Evolutionary conservation across 169 alveolate genomes (phyloP), one percentile per base, ranked within the genome.

Genomic region (Eimeria maxima): DNA sequence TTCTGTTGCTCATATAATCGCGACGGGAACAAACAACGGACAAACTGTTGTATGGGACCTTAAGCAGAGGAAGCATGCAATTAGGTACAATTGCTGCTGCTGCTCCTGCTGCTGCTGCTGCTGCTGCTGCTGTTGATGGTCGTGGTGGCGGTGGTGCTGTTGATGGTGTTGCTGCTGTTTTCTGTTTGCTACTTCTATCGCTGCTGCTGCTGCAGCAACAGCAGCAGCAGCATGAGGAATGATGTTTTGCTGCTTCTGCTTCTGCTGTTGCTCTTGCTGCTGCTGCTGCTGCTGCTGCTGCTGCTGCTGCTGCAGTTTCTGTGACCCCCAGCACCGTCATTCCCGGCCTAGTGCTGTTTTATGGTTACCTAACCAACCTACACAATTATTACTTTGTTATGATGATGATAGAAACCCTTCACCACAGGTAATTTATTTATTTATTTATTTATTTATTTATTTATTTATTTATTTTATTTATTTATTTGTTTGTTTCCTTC

Each of bases 341-440:
- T 73, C 95, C 29, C 97, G 97, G 22, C 95, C 97, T 5, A 83
- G 95, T 57, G 89, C 97, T n/a, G 73, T 97, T 42, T 95, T 97
- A 14, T 97, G 97, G 97, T 91, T 95, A 67, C 97, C 98, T 7
- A 63, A 45, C 2, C 96, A 91, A 13, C 96, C 98, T 14, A 97
- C 98, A 22, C 98, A 97, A 29, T 88, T 97, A 8, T 88, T 96
- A 22, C 96, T 97, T 8, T 95, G 95, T 4, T 97, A 96, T 57
- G 98, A 97, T 86, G 98, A 97, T 60, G 98, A 97, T 74, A 88
- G 97, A 73, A 96, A 97, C 24, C 97, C 98, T 1, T 67, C 96
- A 3, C 96, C 96, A 10, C 98, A 94, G 90, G 95, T 91, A 18
- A 50, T 50, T 7, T 7, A 50, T 50, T 50, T 50, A 50, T 50